A percentile compares a stretch with the other conserved stretches of the same genome.
These are phyloP conservation scores for Furcasterigmium furcatum DNA, from an alignment of 2,329 filamentous ascomycete genomes.

Conservation along the genomic window DNA sequence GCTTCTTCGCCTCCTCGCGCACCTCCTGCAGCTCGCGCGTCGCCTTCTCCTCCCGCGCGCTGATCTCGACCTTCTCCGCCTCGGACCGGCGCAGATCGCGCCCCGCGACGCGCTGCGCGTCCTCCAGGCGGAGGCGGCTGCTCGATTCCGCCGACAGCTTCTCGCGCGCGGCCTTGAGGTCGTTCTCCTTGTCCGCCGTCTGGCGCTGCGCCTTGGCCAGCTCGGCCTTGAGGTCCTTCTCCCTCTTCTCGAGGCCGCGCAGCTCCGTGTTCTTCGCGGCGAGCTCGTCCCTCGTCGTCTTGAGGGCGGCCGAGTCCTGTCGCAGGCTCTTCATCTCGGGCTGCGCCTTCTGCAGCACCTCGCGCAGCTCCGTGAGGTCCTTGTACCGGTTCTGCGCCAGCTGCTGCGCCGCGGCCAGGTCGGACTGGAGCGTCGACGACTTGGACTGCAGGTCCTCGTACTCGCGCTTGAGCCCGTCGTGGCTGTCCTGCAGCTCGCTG, in stretches of 20 bases:
- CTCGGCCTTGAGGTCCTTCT: slow-evolving; percentile 78
- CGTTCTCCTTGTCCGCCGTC: slow-evolving; percentile 69
- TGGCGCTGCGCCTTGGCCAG: slow-evolving; percentile 67
- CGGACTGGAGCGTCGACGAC: slow-evolving; percentile 69
- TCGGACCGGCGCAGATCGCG: slow-evolving; percentile 78
- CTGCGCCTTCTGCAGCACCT: slow-evolving; percentile 79
- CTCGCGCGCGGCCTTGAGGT: slow-evolving; percentile 75
- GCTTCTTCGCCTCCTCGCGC: slow-evolving; percentile 68
- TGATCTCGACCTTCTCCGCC: slow-evolving; percentile 73
- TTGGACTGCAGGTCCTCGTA: slow-evolving; percentile 69
- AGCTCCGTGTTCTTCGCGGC: slow-evolving; percentile 56
- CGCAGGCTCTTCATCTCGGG: slow-evolving; percentile 79
- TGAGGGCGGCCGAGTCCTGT: slow-evolving; percentile 72
- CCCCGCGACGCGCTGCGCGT: slow-evolving; percentile 69
- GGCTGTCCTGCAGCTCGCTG: slow-evolving; percentile 57
- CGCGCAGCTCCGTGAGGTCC: slow-evolving; percentile 76
- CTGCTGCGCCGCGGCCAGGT: slow-evolving; percentile 81
- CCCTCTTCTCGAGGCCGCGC: slow-evolving; percentile 73
- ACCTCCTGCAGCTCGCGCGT: slow-evolving; percentile 66
- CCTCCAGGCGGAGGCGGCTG: slow-evolving; percentile 71
- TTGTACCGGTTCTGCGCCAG: slow-evolving; percentile 85
- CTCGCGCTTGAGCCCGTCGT: slow-evolving; percentile 50
- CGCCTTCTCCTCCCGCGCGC: slow-evolving; percentile 69
- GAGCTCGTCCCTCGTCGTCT: slow-evolving; percentile 72
- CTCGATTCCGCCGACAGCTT: slow-evolving; percentile 74